Base-by-base conservation (phyloP, 2,329 filamentous ascomycete species). In the Beauveria asiatica region DNA sequence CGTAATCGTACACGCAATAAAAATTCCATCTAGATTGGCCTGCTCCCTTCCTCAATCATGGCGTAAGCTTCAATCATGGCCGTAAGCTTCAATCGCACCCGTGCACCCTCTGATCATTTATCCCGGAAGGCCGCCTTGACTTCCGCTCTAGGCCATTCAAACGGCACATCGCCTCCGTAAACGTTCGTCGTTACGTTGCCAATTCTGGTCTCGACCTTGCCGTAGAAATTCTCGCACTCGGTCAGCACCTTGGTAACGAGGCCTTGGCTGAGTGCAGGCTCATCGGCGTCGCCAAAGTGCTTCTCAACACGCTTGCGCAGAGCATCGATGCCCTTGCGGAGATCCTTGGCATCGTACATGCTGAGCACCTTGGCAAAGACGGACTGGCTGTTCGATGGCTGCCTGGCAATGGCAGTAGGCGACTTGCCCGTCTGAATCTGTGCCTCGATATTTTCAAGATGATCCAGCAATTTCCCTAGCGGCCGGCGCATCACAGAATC, bases 291-390 rank as follows among this genome's bases (percentile, higher is more conserved):
- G 48, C 91, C 91, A 78, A 97, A 97, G 74, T 97, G 93, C 77
- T 97, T 99, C 75, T 97, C 93, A 1, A 97, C 90, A 54, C 93
- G 84, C 77, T 96, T 96, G 68, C 88, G 88, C 65, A 97, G 79
- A 58, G 90, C 83, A 68, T 96, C 91, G 66, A 96, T 88, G n/a
- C 93, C 92, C 70, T 92, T 92, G 64, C 89, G 84, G 48, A 97
- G 83, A 73, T 97, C 92, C 70, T 90, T 92, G 21, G 80, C 80
- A 72, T 97, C 93, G 72, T 94, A 89, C 49, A 83, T 81, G 60
- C 87, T 82, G 39, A 97, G 79, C 4, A 96, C 77, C 75, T 96
- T 97, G 79, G 92, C 93, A 71, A 94, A 95, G 4, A 88, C 85
- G 5, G 81, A 79, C 70, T 90, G 91, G 30, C 86, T 89, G 75